Evolutionary conservation across 2,329 filamentous ascomycete species (phyloP).

Genomic region (Colletotrichum lupini): DNA sequence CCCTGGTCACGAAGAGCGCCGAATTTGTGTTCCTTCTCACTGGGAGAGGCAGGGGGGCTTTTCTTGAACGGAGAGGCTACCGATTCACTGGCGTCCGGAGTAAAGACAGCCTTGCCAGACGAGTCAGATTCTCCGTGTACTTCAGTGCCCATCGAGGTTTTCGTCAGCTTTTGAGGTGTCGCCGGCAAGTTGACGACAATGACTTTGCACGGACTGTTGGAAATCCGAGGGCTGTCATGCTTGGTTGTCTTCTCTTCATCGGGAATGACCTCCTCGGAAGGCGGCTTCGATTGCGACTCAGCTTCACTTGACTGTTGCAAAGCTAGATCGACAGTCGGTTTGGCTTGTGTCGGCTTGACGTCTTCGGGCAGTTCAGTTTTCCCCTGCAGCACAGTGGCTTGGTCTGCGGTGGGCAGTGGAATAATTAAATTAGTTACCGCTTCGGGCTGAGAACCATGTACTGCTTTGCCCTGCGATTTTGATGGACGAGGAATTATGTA

Average conservation of each 20-base stretch:
- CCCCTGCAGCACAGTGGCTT: not conserved
- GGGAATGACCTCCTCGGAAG: conserved; percentile 41
- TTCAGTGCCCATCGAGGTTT: not conserved
- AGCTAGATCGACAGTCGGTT: not conserved
- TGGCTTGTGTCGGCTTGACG: not conserved
- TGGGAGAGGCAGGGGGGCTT: not conserved
- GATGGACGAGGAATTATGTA: not conserved
- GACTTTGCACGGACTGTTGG: not conserved
- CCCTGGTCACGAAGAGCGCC: not conserved
- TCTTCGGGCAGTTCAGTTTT: not conserved
- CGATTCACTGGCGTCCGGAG: not conserved
- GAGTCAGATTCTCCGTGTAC: no score
- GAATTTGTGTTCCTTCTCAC: not conserved
- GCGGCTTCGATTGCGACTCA: conserved; percentile 43
- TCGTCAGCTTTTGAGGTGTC: conserved; percentile 10
- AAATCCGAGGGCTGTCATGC: not conserved
- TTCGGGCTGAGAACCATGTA: not conserved
- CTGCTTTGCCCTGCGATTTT: not conserved
- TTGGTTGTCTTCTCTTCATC: conserved; percentile 20
- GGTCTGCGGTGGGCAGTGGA: no score
- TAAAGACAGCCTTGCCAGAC: not conserved
- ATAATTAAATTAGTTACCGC: not conserved
- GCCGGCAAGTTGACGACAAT: conserved; percentile 27
- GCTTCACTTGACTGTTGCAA: not conserved
- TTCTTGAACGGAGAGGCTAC: not conserved